A percentile compares a stretch with the other conserved stretches of the same genome.
These are phyloP conservation scores for Mycena kentingensis DNA, from an alignment of 768 basidiomycete species.

Conservation along the genomic window DNA sequence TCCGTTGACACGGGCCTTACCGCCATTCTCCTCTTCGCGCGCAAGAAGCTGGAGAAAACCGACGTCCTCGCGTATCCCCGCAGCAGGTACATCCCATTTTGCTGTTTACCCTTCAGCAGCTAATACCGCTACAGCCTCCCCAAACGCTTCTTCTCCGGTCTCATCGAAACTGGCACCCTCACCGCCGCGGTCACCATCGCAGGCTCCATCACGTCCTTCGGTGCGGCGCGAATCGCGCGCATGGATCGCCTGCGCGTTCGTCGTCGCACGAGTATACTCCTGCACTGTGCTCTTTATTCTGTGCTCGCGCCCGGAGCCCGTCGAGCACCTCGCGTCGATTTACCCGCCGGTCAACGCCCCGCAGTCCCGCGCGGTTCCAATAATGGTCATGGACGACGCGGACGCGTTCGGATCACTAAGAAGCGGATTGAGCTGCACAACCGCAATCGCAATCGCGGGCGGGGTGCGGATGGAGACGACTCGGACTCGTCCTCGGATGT, in stretches of 20 bases:
- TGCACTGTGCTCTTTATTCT: slow-evolving; percentile 14
- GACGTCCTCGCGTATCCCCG: background rate
- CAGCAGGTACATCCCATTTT: background rate
- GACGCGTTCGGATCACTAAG: slow-evolving; percentile 13
- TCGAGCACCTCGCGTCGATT: background rate
- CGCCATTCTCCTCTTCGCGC: slow-evolving; percentile 6
- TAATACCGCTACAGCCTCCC: background rate
- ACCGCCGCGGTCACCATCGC: slow-evolving; percentile 4
- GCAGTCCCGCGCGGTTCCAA: background rate
- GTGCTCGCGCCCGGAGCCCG: slow-evolving; percentile 1
- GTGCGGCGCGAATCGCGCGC: slow-evolving; percentile 1
- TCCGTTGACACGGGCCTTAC: slow-evolving; percentile 2
- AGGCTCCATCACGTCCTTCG: background rate
- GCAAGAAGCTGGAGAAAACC: slow-evolving; percentile 1
- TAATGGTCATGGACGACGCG: slow-evolving; percentile 8
- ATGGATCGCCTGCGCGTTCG: slow-evolving; percentile 13
- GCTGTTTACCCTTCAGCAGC: background rate
- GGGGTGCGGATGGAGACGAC: background rate
- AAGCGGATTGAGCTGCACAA: slow-evolving; percentile 9
- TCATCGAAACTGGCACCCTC: slow-evolving; percentile 7
- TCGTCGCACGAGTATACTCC: slow-evolving; percentile 12
- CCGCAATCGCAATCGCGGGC: background rate
- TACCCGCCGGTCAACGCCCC: background rate
- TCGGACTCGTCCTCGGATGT: slow-evolving; percentile 13
- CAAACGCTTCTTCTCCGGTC: background rate